Evolutionary conservation across 2,329 filamentous ascomycete genomes (phyloP).

Genomic region (Aspergillus sp.): DNA sequence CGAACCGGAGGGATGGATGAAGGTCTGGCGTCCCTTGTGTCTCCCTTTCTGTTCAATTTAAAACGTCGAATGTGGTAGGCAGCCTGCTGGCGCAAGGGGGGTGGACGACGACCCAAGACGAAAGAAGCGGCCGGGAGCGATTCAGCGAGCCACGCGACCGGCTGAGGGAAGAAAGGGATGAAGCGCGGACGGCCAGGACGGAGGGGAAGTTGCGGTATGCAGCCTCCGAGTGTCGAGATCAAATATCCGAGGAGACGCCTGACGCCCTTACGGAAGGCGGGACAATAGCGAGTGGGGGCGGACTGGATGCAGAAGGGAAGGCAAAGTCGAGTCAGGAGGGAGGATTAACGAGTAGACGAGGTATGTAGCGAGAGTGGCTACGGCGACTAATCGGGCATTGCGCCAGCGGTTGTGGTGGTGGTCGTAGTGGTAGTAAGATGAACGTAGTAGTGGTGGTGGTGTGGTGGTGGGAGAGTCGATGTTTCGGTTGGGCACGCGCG

Average conservation of each 20-base stretch:
- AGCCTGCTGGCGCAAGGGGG: constrained; percentile 21
- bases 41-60: constrained; percentile 23
- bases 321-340: background rate
- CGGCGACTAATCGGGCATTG: background rate
- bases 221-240: constrained; percentile 15
- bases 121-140: background rate
- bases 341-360: constrained; percentile 3
- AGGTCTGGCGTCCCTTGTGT: constrained; percentile 19
- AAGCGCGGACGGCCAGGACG: constrained; percentile 5
- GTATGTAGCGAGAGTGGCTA: background rate
- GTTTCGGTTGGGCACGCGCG: constrained; percentile 22
- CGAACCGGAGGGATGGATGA: constrained; percentile 9
- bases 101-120: constrained; percentile 11
- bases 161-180: constrained; percentile 20
- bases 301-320: background rate
- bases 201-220: constrained; percentile 27
- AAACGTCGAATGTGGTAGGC: constrained; percentile 15
- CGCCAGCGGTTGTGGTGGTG: constrained; percentile 12
- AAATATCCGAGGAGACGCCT: constrained; percentile 22
- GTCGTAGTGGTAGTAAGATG: background rate
- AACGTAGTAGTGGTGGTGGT: background rate
- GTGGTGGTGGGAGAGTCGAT: constrained; percentile 14
- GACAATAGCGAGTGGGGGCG: constrained; percentile 6
- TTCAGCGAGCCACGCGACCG: constrained; percentile 23
- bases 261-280: constrained; percentile 20